Base-by-base conservation (phyloP, 1,284 basidiomycete species). In the Sporisorium reilianum region DNA sequence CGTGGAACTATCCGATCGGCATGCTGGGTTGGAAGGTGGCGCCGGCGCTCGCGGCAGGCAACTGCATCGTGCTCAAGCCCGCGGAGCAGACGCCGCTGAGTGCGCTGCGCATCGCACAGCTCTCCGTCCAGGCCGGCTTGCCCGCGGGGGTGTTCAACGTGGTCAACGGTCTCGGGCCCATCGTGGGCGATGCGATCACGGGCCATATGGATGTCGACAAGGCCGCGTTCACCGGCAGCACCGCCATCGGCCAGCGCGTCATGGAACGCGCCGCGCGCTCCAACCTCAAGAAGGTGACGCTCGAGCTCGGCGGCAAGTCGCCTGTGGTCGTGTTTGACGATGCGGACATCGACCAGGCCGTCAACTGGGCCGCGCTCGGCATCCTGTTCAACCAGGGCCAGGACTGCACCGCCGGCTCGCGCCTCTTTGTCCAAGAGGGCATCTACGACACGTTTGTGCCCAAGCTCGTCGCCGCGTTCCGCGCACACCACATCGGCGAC, bases 231-330 rank as follows among this genome's bases (percentile, higher is more conserved):
- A 80, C 89, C 36, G 90, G 89, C 3, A 90, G 90, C 40, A 89
- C 89, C 50, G 87, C 87, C 12, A 90, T 96, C 4, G 94, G 89
- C 0, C 90, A 88, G 74, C 83, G 86, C 48, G 90, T 96, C 59
- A 89, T 97, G n/a, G 90, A 91, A 4, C 85, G 88, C 0, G 94
- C 94, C 0, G 94, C 94, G 3, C 93, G 92, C 7, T 92, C 94
- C 84, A 90, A 91, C 51, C 86, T 96, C 20, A 93, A 93, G 0
- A 93, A 94, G 0, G 87, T 92, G 18, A 91, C 92, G 6, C 89
- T 94, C 34, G 94, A 85, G 84, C 87, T 92, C 4, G 91, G 91
- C 28, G 91, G 92, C 51, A 95, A 96, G 86, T 92, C 90, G 11
- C 93, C 94, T 1, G 91, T 91, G 7, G 88, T 95, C 72, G 86